Evolutionary conservation across 1,139 yeast species (phyloP), one percentile per base, ranked within the genome.

Genomic region (Kluyveromyces sp.): DNA sequence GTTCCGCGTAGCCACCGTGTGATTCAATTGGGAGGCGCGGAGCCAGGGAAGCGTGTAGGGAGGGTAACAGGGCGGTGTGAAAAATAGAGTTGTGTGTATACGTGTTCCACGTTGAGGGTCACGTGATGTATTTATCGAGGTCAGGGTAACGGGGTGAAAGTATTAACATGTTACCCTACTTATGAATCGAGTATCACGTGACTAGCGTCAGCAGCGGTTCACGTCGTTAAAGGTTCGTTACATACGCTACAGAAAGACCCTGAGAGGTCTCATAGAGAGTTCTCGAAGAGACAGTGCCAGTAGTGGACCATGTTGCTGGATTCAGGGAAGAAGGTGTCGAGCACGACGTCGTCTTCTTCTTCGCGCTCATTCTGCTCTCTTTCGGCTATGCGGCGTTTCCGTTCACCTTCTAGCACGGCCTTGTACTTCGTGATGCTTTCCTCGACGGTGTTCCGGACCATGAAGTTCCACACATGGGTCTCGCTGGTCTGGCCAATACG

Each of bases 381-480:
- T 44, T 49, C 36, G 42, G 50, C 42, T 9, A 35, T 31, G 15
- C 39, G 37, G 9, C 41, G 43, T 3, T 43, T 48, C 39, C 39
- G 43, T 17, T 31, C 35, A 22, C 46, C 49, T 35, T 58, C 61
- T 19, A 61, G 40, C 3, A 49, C 47, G 18, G 60, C 52, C 43
- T 61, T 61, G 43, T 61, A 60, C 31, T 72, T 66, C n/a, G 86
- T 75, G 43, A 92, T 84, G 42, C 84, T 80, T 60, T 89, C 95
- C 62, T 92, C 98, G n/a, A 92, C 94, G 0, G 95, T 80, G 38
- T 83, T 80, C 46, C 75, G 78, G 45, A 88, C 83, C 28, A 85
- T 80, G 67, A 89, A 87, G 75, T 84, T 81, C 95, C 96, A 89
- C 2, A 92, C 95, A 2, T 80, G 83, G 0, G 97, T 92, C 15